Conservation (phyloP, 257 asterid species). For the Plantago major region DNA sequence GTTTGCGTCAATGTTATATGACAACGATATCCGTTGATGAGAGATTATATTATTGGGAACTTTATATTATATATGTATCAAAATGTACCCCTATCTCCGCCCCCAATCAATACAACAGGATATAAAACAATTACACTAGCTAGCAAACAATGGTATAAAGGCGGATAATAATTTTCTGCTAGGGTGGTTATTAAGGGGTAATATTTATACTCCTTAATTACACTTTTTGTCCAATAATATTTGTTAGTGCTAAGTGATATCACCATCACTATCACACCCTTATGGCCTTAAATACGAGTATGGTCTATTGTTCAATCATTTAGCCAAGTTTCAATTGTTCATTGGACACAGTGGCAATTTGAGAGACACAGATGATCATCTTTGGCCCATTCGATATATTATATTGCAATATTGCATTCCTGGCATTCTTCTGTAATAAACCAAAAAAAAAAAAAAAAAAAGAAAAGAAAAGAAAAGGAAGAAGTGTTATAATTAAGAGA, state of each 20-base stretch:
- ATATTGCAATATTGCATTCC: slow-evolving; percentile 27
- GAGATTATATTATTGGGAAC: too few species aligned
- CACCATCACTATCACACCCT: slow-evolving; percentile 23
- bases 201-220: background rate
- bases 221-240: background rate
- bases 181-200: too few species aligned
- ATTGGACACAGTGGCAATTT: slow-evolving; percentile 13
- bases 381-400: slow-evolving; percentile 27
- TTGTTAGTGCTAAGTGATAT: slow-evolving; percentile 27
- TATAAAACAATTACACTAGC: too few species aligned
- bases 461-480: too few species aligned
- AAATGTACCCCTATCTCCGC: too few species aligned
- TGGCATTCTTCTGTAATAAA: background rate
- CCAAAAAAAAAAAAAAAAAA: background rate
- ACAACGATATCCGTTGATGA: too few species aligned
- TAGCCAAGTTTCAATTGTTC: slow-evolving; percentile 17
- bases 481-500: background rate
- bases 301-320: slow-evolving; percentile 24
- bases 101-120: too few species aligned
- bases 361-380: slow-evolving; percentile 28
- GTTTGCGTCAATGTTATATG: too few species aligned
- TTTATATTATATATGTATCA: too few species aligned
- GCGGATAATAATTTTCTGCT: too few species aligned
- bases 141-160: too few species aligned
- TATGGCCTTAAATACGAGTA: background rate